Evolutionary conservation across 805 yeast species (phyloP).

Genomic region (Suhomyces pyralidae): DNA sequence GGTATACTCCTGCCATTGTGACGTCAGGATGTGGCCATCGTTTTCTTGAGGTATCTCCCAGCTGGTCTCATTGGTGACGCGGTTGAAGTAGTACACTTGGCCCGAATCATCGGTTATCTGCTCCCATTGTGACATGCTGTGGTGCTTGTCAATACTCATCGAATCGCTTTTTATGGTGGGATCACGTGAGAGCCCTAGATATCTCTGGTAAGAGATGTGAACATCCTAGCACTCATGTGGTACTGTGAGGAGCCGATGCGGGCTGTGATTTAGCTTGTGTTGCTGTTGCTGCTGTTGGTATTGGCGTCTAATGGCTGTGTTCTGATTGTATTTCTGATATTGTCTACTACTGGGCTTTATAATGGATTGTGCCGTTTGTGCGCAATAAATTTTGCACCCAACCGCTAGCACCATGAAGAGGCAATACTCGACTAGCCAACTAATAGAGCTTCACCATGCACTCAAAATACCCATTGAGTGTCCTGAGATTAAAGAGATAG

Average conservation of each 20-base stretch:
- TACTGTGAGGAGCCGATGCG: background rate
- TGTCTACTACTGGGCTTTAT: background rate
- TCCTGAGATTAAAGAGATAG: background rate
- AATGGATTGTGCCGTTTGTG: background rate
- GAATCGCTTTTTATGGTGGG: background rate
- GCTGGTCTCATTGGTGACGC: constrained; percentile 61
- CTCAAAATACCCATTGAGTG: background rate
- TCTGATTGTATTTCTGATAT: background rate
- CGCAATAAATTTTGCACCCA: constrained; percentile 6
- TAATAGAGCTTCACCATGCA: background rate
- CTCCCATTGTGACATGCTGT: constrained; percentile 50
- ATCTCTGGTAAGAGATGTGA: background rate
- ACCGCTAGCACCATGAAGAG: background rate
- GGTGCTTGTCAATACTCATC: background rate
- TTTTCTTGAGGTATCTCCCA: constrained; percentile 72
- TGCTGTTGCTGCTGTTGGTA: background rate
- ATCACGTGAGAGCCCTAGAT: background rate
- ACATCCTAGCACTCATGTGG: background rate
- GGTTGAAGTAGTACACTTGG: constrained; percentile 66
- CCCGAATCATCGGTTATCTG: constrained; percentile 64
- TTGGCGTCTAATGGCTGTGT: background rate
- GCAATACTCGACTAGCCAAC: background rate
- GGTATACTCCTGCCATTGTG: constrained; percentile 41
- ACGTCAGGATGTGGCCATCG: background rate
- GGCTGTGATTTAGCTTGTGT: background rate